Evolutionary conservation across 768 basidiomycete genomes (phyloP).

Genomic region (Rhizopogon vulgaris): DNA sequence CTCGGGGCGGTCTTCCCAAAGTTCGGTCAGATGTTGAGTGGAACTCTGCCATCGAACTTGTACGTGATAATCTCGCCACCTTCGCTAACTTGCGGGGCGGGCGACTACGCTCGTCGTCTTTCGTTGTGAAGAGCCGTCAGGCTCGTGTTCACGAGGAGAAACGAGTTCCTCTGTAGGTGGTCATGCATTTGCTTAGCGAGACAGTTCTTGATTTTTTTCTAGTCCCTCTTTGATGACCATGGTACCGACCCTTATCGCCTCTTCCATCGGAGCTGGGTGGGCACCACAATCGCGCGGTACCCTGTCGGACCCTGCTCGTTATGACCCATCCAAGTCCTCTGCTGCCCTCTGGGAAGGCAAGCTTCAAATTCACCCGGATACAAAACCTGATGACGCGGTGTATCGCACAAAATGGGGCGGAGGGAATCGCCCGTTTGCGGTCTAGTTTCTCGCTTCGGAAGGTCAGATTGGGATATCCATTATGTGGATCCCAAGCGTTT

Average conservation of each 20-base stretch:
- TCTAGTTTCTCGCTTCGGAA: neutral
- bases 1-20: constrained; percentile 56
- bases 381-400: constrained; percentile 56
- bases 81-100: constrained; percentile 85
- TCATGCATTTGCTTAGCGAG: constrained; percentile 8
- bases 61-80: constrained; percentile 81
- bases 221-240: constrained; percentile 70
- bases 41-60: constrained; percentile 74
- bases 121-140: constrained; percentile 75
- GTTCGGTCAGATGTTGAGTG: constrained; percentile 55
- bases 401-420: constrained; percentile 28
- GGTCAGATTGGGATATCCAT: neutral
- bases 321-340: constrained; percentile 75
- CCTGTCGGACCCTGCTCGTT: constrained; percentile 67
- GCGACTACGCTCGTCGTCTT: constrained; percentile 79
- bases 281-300: constrained; percentile 48
- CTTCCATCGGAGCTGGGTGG: constrained; percentile 68
- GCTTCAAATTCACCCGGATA: constrained; percentile 85
- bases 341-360: constrained; percentile 82
- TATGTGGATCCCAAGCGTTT: neutral
- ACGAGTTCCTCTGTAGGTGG: constrained; percentile 41
- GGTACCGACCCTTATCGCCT: constrained; percentile 69
- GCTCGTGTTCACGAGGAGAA: constrained; percentile 48
- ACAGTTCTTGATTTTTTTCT: constrained; percentile 26
- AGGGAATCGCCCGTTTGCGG: constrained; percentile 10